These are phyloP conservation scores for Cladosporium halotolerans DNA, from an alignment of 2,329 filamentous ascomycete species.

Conservation along the genomic window DNA sequence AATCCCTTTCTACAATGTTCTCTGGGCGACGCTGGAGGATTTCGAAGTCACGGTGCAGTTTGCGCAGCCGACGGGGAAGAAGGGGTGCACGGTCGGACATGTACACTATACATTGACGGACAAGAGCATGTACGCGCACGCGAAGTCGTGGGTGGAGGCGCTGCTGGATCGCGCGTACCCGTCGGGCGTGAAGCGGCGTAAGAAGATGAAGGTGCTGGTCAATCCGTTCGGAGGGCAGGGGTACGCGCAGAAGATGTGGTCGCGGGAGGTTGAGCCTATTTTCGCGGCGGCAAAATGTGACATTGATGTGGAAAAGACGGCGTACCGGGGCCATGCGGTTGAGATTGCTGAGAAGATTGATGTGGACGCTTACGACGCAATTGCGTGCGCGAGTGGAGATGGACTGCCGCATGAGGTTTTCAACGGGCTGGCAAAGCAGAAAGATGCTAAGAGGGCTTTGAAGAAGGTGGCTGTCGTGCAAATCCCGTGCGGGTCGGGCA, in stretches of 20 bases:
- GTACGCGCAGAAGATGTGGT: conserved; percentile 65
- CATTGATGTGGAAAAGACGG: conserved; percentile 67
- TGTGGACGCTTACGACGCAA: conserved; percentile 72
- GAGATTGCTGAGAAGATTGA: conserved; percentile 71
- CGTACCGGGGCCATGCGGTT: conserved; percentile 67
- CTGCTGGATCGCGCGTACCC: conserved; percentile 68
- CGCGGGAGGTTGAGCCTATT: conserved; percentile 69
- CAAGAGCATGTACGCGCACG: conserved; percentile 44
- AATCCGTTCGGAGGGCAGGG: conserved; percentile 90
- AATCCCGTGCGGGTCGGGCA: conserved; percentile 87
- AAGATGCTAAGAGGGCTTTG: conserved; percentile 69
- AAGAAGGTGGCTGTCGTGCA: conserved; percentile 74
- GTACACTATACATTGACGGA: conserved; percentile 55
- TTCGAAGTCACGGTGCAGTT: conserved; percentile 65
- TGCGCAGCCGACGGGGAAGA: conserved; percentile 51
- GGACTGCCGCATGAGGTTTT: conserved; percentile 90
- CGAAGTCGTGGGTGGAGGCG: conserved; percentile 55
- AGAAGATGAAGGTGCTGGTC: conserved; percentile 78
- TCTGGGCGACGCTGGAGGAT: conserved; percentile 66
- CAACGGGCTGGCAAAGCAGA: conserved; percentile 75
- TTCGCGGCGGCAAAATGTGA: conserved; percentile 74
- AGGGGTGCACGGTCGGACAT: conserved; percentile 53
- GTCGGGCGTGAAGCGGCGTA: conserved; percentile 54
- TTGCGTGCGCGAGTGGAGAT: conserved; percentile 87
- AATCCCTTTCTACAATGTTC: conserved; percentile 75